Evolutionary conservation across 2,329 filamentous ascomycete species (phyloP).

Genomic region (Fusarium sp.): DNA sequence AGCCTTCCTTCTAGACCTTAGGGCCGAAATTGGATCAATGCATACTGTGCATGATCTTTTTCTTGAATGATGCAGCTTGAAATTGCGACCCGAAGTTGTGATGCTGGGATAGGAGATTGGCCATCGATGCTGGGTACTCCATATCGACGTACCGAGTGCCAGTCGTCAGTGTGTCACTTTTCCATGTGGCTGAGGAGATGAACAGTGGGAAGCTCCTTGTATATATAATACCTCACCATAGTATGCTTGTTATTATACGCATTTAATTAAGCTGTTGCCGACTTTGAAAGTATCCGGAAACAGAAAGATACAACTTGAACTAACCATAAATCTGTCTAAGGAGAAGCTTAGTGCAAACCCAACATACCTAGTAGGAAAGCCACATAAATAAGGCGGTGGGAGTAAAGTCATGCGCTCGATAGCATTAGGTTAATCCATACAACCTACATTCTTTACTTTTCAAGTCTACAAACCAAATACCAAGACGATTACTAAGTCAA

Average conservation of each 20-base stretch:
- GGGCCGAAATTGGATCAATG: constrained; percentile 44
- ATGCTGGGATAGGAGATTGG: constrained; percentile 24
- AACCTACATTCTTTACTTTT: constrained; percentile 8
- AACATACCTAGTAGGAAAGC: neutral
- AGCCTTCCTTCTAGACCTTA: constrained; percentile 25
- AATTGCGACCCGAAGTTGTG: constrained; percentile 37
- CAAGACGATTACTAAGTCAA: neutral
- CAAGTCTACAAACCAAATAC: neutral
- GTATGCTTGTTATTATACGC: neutral
- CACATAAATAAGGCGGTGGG: neutral
- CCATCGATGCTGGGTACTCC: neutral
- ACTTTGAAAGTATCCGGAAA: neutral
- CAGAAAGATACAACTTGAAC: neutral
- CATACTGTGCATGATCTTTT: constrained; percentile 44
- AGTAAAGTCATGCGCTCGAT: neutral
- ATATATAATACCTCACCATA: neutral
- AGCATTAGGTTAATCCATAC: constrained; percentile 1
- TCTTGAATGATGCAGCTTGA: constrained; percentile 35
- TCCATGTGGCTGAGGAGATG: neutral
- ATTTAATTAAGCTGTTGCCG: constrained; percentile 5
- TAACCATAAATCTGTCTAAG: neutral
- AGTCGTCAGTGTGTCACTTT: neutral
- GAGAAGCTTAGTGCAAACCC: constrained; percentile 1
- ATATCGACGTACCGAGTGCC: neutral
- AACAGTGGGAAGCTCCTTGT: neutral